Evolutionary conservation across 2,329 filamentous ascomycete species (phyloP).

Genomic region (Pseudocercospora fuligena): DNA sequence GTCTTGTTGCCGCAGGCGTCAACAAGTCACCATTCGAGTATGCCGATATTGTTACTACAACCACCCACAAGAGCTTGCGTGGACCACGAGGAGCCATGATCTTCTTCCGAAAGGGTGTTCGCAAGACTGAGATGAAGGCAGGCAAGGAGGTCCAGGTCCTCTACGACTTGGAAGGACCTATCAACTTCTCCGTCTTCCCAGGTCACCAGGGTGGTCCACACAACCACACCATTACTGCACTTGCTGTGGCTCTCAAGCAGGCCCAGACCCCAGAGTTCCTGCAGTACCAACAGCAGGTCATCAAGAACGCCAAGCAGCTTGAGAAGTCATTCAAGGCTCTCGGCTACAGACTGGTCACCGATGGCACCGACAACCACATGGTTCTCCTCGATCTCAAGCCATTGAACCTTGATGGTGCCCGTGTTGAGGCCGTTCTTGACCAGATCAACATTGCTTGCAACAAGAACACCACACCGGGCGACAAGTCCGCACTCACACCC

Average conservation of each 20-base stretch:
- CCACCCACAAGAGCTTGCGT: constrained; percentile 98
- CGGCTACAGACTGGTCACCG: constrained; percentile 91
- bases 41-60: constrained; percentile 96
- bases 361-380: constrained; percentile 97
- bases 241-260: constrained; percentile 94
- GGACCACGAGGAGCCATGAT: constrained; percentile 99
- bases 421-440: constrained; percentile 94
- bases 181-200: constrained; percentile 99
- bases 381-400: constrained; percentile 93
- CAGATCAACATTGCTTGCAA: constrained; percentile 99
- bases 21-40: constrained; percentile 91
- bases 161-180: constrained; percentile 93
- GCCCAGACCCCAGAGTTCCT: constrained; percentile 89
- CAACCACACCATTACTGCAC: constrained; percentile 98
- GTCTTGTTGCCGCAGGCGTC: constrained; percentile 88
- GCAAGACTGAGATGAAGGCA: constrained; percentile 85
- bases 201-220: constrained; percentile 98
- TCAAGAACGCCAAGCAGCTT: constrained; percentile 90
- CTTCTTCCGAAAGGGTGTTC: constrained; percentile 98
- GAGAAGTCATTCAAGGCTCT: constrained; percentile 77
- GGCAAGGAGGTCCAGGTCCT: constrained; percentile 75
- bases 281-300: constrained; percentile 88
- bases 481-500: constrained; percentile 95
- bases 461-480: constrained; percentile 98
- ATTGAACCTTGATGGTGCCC: constrained; percentile 80